Evolutionary conservation across 495 filamentous ascomycete species (phyloP).

Genomic region (Annulohypoxylon bovei): DNA sequence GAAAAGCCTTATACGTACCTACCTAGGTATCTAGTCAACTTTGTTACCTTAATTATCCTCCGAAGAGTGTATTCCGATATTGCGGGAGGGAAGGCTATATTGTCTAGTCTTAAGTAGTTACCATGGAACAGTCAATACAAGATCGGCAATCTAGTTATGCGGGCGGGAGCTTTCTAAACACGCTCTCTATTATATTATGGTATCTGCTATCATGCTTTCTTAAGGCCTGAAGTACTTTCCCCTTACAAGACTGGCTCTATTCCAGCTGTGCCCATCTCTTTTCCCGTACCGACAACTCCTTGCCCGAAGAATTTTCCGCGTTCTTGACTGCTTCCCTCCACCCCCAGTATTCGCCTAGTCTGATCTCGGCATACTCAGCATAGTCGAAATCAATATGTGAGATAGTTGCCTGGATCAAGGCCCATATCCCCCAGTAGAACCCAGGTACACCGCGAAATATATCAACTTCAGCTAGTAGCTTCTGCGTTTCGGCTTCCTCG

Average conservation of each 20-base stretch:
- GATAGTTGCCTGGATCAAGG: slow-evolving; percentile 93
- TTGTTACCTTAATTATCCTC: too few species aligned
- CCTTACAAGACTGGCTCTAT: slow-evolving; percentile 19
- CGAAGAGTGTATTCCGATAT: too few species aligned
- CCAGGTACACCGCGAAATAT: slow-evolving; percentile 88
- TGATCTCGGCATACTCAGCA: slow-evolving; percentile 84
- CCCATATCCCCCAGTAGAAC: slow-evolving; percentile 93
- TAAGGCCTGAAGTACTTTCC: not conserved
- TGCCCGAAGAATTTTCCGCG: slow-evolving; percentile 62
- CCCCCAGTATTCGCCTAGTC: slow-evolving; percentile 94
- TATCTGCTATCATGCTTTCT: slow-evolving; percentile 16
- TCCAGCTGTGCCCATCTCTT: slow-evolving; percentile 76
- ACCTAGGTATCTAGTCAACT: too few species aligned
- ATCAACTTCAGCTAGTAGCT: slow-evolving; percentile 82
- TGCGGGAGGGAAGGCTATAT: not conserved
- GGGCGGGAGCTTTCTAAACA: not conserved
- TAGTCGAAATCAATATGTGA: slow-evolving; percentile 98
- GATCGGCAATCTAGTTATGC: not conserved
- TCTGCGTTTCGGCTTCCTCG: slow-evolving; percentile 65
- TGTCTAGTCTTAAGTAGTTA: slow-evolving; percentile 4
- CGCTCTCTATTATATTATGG: slow-evolving; percentile 10
- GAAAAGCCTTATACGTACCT: too few species aligned
- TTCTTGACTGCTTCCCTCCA: slow-evolving; percentile 82
- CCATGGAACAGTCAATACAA: slow-evolving; percentile 4
- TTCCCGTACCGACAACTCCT: slow-evolving; percentile 79